Conservation (phyloP, 306 rosid genomes). For the Parietaria judaica region DNA sequence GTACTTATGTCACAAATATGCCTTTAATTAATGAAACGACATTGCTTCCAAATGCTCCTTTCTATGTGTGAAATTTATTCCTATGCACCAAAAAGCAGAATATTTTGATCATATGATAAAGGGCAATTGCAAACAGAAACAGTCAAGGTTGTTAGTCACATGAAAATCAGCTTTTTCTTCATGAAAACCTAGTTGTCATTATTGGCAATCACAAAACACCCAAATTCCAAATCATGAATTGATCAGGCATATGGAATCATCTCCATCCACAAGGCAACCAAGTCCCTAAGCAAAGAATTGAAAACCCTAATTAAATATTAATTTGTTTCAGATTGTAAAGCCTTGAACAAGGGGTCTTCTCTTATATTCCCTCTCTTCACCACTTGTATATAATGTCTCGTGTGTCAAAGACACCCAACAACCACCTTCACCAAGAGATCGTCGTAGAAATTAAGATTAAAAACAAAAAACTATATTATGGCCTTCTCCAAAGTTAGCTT, state of each 20-base stretch:
- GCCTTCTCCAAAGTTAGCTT: constrained; percentile 9
- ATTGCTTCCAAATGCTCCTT: too few relatives aligned
- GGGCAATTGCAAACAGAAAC: too few relatives aligned
- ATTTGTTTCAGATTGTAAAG: not conserved
- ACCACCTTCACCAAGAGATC: not conserved
- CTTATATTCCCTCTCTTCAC: not conserved
- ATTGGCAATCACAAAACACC: not conserved
- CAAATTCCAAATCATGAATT: not conserved
- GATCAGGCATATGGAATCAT: not conserved
- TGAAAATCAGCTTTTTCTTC: not conserved
- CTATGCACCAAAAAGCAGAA: too few relatives aligned
- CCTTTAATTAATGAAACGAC: too few relatives aligned
- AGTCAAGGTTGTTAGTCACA: not conserved
- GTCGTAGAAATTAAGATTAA: not conserved
- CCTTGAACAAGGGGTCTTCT: constrained; percentile 1
- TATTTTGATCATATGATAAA: too few relatives aligned
- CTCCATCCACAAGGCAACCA: constrained; percentile 8
- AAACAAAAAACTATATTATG: constrained; percentile 7
- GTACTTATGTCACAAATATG: too few relatives aligned
- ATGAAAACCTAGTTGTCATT: not conserved
- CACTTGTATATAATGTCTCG: not conserved
- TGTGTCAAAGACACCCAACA: not conserved
- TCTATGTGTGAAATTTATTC: too few relatives aligned
- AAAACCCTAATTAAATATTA: not conserved
- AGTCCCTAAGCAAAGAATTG: constrained; percentile 11